phyloP scores from a whole-genome alignment of 2,329 filamentous ascomycete genomes.

The Botrytis squamosa region DNA sequence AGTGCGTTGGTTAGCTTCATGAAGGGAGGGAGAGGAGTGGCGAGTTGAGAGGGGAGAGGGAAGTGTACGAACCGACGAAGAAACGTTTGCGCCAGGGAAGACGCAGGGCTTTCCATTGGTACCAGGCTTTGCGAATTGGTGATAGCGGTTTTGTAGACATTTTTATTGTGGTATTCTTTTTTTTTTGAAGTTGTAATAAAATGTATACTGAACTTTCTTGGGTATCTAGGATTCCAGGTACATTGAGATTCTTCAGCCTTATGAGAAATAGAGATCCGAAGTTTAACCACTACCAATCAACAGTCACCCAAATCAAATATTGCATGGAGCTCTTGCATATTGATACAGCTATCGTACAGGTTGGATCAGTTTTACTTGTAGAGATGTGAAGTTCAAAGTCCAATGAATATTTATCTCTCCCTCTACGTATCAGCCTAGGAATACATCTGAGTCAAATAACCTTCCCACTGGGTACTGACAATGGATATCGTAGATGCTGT shows the following conservation, averaged over 20 bases:
- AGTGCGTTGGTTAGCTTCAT: neutral
- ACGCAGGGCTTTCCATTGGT: constrained; percentile 60
- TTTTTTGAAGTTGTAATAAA: neutral
- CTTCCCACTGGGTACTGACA: neutral
- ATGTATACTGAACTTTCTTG: neutral
- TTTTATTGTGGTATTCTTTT: neutral
- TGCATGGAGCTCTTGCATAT: neutral
- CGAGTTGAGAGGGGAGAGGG: neutral
- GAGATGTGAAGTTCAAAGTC: neutral
- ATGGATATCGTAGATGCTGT: neutral
- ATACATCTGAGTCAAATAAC: neutral
- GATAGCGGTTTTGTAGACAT: constrained; percentile 32
- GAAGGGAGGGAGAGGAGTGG: neutral
- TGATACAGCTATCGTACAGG: neutral
- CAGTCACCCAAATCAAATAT: neutral
- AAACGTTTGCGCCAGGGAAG: constrained; percentile 64
- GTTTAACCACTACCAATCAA: constrained; percentile 7
- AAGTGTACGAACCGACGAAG: constrained; percentile 50
- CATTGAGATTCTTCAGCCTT: constrained; percentile 8
- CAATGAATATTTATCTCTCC: neutral
- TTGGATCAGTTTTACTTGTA: neutral
- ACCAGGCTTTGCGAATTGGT: constrained; percentile 46
- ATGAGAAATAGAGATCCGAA: neutral
- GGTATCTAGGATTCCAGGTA: neutral
- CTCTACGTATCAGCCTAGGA: neutral